A percentile compares a stretch with the other conserved stretches of the same genome.
Conservation (phyloP, 1,284 basidiomycete species). For the Trichosporon faecale region DNA sequence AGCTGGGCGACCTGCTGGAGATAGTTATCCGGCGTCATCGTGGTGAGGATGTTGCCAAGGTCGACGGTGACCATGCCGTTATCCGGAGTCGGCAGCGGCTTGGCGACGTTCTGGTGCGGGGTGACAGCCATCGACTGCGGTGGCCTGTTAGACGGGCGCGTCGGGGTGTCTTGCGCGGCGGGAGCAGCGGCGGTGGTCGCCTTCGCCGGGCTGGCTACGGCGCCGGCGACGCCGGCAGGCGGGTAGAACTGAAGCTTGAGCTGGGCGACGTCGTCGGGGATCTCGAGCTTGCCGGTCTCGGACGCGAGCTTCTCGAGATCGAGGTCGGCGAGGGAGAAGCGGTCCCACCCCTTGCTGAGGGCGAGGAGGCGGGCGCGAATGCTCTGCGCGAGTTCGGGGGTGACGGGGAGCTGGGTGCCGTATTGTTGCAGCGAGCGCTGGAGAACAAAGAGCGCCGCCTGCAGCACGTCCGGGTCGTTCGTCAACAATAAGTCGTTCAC, state of each 20-base stretch:
- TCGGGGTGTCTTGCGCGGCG: slow-evolving; percentile 29
- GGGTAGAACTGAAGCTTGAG: slow-evolving; percentile 54
- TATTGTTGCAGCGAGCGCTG: slow-evolving; percentile 94
- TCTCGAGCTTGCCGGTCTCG: slow-evolving; percentile 8
- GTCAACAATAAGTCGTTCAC: slow-evolving; percentile 78
- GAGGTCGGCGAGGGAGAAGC: slow-evolving; percentile 45
- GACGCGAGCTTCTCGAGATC: slow-evolving; percentile 51
- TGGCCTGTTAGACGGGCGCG: slow-evolving; percentile 17
- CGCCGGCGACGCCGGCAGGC: slow-evolving; percentile 11
- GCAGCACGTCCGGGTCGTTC: slow-evolving; percentile 83
- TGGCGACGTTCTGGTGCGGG: slow-evolving; percentile 8
- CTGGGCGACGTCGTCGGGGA: slow-evolving; percentile 28
- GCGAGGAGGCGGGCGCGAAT: slow-evolving; percentile 48
- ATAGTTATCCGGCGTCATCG: slow-evolving; percentile 21
- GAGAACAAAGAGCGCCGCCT: slow-evolving; percentile 77
- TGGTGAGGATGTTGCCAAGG: slow-evolving; percentile 32
- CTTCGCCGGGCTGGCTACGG: slow-evolving; percentile 11
- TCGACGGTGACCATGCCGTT: slow-evolving; percentile 37
- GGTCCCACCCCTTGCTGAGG: slow-evolving; percentile 40
- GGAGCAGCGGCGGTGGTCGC: neutral
- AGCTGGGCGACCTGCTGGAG: slow-evolving; percentile 67
- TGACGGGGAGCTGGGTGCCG: slow-evolving; percentile 69
- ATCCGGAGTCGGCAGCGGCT: slow-evolving; percentile 12
- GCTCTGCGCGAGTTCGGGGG: slow-evolving; percentile 57
- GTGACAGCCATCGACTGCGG: slow-evolving; percentile 17